Evolutionary conservation across 345 rosid genomes (phyloP).

Genomic region (Linum lewisii): DNA sequence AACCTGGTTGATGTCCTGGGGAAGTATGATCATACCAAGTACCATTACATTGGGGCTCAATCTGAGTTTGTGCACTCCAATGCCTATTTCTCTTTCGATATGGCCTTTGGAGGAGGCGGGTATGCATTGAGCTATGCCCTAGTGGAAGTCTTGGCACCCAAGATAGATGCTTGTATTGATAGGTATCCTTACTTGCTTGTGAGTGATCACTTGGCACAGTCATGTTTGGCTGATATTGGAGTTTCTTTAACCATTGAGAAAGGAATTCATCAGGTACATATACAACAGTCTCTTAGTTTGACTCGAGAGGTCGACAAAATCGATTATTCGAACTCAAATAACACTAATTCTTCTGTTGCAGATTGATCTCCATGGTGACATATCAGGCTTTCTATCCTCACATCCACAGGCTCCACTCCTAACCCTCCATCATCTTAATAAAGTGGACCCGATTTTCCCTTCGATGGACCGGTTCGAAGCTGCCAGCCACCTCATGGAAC

Average conservation of each 20-base stretch:
- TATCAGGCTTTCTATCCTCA: slow-evolving; percentile 59
- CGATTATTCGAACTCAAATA: background rate
- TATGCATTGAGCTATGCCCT: slow-evolving; percentile 52
- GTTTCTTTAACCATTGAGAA: slow-evolving; percentile 26
- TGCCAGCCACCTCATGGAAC: slow-evolving; percentile 44
- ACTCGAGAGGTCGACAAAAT: background rate
- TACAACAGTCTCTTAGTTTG: background rate
- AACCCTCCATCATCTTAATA: slow-evolving; percentile 57
- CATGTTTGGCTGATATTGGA: slow-evolving; percentile 46
- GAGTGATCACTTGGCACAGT: slow-evolving; percentile 28
- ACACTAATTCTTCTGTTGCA: slow-evolving; percentile 1
- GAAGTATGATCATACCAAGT: slow-evolving; percentile 43
- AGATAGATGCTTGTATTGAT: slow-evolving; percentile 37
- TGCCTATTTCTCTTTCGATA: slow-evolving; percentile 29
- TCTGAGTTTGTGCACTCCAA: slow-evolving; percentile 38
- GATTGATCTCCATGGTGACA: slow-evolving; percentile 57
- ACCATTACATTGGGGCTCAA: slow-evolving; percentile 39
- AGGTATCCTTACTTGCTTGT: slow-evolving; percentile 29
- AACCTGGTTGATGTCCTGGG: slow-evolving; percentile 37
- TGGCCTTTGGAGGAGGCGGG: slow-evolving; percentile 77
- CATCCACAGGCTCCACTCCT: slow-evolving; percentile 46
- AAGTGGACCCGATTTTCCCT: slow-evolving; percentile 49
- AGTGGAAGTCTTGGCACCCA: slow-evolving; percentile 29
- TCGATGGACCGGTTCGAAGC: slow-evolving; percentile 36
- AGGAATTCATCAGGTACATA: slow-evolving; percentile 58